Percentiles rank a stretch among this genome's conserved stretches.
phyloP scores from a whole-genome alignment of 805 yeast species.

The Brettanomyces anomalus region DNA sequence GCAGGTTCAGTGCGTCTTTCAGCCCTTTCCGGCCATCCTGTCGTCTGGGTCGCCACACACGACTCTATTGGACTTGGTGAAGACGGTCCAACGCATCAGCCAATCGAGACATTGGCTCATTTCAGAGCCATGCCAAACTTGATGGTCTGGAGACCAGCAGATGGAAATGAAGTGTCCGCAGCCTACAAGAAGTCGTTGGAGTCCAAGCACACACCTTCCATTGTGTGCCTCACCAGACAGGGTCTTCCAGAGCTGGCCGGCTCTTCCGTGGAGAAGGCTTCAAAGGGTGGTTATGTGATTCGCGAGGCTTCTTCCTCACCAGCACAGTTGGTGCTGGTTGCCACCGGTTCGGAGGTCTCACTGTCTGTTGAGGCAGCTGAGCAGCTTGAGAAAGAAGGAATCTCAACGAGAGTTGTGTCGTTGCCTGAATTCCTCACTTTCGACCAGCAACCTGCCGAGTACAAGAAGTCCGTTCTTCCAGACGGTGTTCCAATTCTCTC shows the following conservation, averaged over 20 bases:
- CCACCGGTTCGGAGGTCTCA: slow-evolving; percentile 94
- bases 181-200: slow-evolving; percentile 63
- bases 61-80: slow-evolving; percentile 89
- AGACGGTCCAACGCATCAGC: slow-evolving; percentile 93
- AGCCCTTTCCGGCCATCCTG: slow-evolving; percentile 76
- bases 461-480: slow-evolving; percentile 82
- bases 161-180: slow-evolving; percentile 83
- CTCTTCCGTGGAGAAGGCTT: slow-evolving; percentile 82
- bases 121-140: slow-evolving; percentile 78
- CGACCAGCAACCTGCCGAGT: slow-evolving; percentile 72
- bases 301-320: slow-evolving; percentile 37
- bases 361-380: slow-evolving; percentile 77
- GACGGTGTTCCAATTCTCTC: slow-evolving; percentile 90
- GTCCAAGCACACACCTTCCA: slow-evolving; percentile 57
- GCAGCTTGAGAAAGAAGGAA: slow-evolving; percentile 53
- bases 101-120: slow-evolving; percentile 82
- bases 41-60: slow-evolving; percentile 83
- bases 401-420: slow-evolving; percentile 78
- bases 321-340: slow-evolving; percentile 68
- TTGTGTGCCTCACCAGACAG: slow-evolving; percentile 77
- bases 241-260: slow-evolving; percentile 90
- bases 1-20: slow-evolving; percentile 83
- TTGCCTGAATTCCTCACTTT: slow-evolving; percentile 90
- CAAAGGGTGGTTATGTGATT: slow-evolving; percentile 87
- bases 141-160: slow-evolving; percentile 89